Percentiles rank a stretch among this genome's conserved stretches.
These are phyloP conservation scores for Niveomyces coronatus DNA, from an alignment of 2,329 filamentous ascomycete genomes.

Conservation along the genomic window DNA sequence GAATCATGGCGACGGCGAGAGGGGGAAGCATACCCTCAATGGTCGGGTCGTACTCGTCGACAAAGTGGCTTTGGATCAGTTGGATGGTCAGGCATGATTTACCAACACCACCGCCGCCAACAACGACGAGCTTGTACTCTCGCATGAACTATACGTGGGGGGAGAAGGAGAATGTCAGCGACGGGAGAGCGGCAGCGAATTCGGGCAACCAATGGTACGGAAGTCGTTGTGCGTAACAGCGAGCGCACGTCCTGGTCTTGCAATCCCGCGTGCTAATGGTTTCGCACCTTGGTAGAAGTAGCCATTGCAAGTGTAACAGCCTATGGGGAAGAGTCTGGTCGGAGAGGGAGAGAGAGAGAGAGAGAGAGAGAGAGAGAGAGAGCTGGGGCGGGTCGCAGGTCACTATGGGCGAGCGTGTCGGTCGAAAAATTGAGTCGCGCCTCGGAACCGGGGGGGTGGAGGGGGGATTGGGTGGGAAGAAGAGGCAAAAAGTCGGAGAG, in stretches of 20 bases:
- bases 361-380: neutral
- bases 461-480: neutral
- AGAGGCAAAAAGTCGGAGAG: neutral
- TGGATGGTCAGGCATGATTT: slow-evolving; percentile 99
- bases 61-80: slow-evolving; percentile 91
- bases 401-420: slow-evolving; percentile 6
- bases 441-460: too few species aligned
- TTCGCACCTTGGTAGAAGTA: slow-evolving; percentile 10
- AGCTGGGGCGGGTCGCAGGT: slow-evolving; percentile 8
- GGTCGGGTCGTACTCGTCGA: slow-evolving; percentile 98
- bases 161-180: slow-evolving; percentile 2
- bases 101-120: slow-evolving; percentile 95
- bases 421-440: slow-evolving; percentile 6
- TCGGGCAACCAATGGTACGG: neutral
- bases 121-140: slow-evolving; percentile 94
- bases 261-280: too few species aligned
- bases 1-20: neutral
- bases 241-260: too few species aligned
- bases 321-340: neutral
- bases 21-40: slow-evolving; percentile 68
- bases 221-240: neutral
- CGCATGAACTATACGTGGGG: slow-evolving; percentile 64
- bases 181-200: neutral
- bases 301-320: slow-evolving; percentile 9
- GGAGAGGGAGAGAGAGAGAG: neutral